Conservation (phyloP, 768 basidiomycete genomes). For the Kwoniella sp. region DNA sequence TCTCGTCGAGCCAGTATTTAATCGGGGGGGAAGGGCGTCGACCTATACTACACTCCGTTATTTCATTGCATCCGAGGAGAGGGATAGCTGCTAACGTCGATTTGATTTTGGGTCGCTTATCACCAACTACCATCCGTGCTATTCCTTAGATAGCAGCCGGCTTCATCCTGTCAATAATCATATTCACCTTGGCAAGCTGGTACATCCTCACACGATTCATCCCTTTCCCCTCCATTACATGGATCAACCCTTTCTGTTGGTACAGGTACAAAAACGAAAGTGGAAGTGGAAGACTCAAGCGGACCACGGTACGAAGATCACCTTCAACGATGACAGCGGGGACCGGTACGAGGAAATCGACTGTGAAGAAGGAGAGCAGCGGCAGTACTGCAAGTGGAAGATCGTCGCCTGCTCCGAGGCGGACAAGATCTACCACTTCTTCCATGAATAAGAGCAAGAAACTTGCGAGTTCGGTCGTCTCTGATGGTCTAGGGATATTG, state of each 20-base stretch:
- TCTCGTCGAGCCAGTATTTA: too few relatives aligned
- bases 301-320: too few relatives aligned
- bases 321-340: too few relatives aligned
- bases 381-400: neutral
- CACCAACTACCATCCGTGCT: too few relatives aligned
- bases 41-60: too few relatives aligned
- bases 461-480: neutral
- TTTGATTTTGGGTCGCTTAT: too few relatives aligned
- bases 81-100: too few relatives aligned
- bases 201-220: constrained; percentile 11
- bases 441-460: neutral
- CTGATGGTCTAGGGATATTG: neutral
- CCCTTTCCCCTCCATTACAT: constrained; percentile 1
- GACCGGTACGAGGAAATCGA: neutral
- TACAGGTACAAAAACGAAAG: too few relatives aligned
- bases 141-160: constrained; percentile 14
- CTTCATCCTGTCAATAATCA: constrained; percentile 5
- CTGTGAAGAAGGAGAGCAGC: neutral
- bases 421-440: neutral
- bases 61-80: too few relatives aligned
- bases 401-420: too few relatives aligned
- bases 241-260: neutral
- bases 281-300: too few relatives aligned
- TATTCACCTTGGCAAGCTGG: constrained; percentile 12
- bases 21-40: too few relatives aligned